Base-by-base conservation (phyloP, 1,284 basidiomycete species). In the Salmacisia buchloeana region DNA sequence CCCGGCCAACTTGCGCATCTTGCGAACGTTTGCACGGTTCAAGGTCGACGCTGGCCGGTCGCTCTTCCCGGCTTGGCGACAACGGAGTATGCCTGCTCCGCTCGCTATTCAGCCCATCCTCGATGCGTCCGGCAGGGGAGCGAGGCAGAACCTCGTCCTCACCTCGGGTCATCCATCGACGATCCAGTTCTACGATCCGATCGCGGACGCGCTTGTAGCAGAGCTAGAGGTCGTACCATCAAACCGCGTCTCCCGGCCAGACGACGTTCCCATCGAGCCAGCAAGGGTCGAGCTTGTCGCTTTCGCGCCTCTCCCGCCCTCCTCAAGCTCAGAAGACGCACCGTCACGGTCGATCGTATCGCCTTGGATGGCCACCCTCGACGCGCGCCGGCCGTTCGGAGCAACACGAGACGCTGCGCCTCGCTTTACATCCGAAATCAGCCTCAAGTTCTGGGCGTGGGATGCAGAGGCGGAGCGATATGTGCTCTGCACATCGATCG, bases 131-230 rank as follows among this genome's bases (percentile, higher is more conserved):
- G 49, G 12, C n/a, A n/a, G n/a, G n/a, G n/a, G n/a, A n/a, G n/a
- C n/a, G n/a, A n/a, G n/a, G 34, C 29, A 29, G 9, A 54, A 73
- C 23, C 52, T 77, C 29, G 85, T 97, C 63, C 85, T 98, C 18
- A 89, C 92, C 0, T 92, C 94, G 0, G 94, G 94, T 0, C 93
- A 98, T 77, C 90, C 93, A 0, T 94, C 94, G 4, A 92, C 92
- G 13, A 82, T 99, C 46, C 96, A 98, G 82, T 88, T 91, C 46
- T 94, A 91, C 81, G 89, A 92, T 35, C 88, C 89, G 0, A 81
- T 84, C 13, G 85, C 86, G 7, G 89, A 89, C 34, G 84, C 85
- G 58, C 84, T 94, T 2, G 75, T 92, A 1, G 88, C 88, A 58
- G 94, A 99, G 81, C 83, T 98, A 29, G 94, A 98, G 80, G 86